Percentiles rank a stretch among this genome's conserved stretches.
These are phyloP conservation scores for Millerozyma miso DNA, from an alignment of 805 yeast genomes.

Conservation along the genomic window DNA sequence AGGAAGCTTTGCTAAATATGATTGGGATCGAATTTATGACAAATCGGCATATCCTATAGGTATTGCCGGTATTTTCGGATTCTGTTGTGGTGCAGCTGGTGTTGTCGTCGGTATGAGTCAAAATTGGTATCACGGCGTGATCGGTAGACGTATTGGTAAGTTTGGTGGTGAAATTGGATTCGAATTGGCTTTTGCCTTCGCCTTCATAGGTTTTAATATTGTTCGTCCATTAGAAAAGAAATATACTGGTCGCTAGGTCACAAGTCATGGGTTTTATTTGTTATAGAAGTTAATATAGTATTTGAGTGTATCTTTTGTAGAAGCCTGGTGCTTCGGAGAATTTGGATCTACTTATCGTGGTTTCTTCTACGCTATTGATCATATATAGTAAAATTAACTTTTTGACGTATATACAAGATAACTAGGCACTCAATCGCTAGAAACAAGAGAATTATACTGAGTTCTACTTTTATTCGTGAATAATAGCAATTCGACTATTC, in stretches of 20 bases:
- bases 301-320: too few relatives aligned
- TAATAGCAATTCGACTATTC: too few relatives aligned
- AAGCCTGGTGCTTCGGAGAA: too few relatives aligned
- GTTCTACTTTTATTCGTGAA: too few relatives aligned
- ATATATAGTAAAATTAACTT: not conserved
- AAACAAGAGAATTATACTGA: too few relatives aligned
- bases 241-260: constrained; percentile 38
- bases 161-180: constrained; percentile 86
- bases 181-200: constrained; percentile 65
- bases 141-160: constrained; percentile 58
- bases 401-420: too few relatives aligned
- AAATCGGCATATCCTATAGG: constrained; percentile 66
- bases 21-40: constrained; percentile 58
- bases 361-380: too few relatives aligned
- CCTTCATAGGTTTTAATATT: constrained; percentile 57
- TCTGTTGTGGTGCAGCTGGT: constrained; percentile 82
- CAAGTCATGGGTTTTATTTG: not conserved
- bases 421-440: too few relatives aligned
- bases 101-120: constrained; percentile 85
- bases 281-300: not conserved
- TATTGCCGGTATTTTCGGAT: constrained; percentile 69
- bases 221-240: constrained; percentile 65
- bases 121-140: constrained; percentile 74
- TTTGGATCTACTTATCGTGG: too few relatives aligned
- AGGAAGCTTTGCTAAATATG: constrained; percentile 56